Conservation (phyloP, 2,329 filamentous ascomycete species). For the Mycocentrospora acerina region DNA sequence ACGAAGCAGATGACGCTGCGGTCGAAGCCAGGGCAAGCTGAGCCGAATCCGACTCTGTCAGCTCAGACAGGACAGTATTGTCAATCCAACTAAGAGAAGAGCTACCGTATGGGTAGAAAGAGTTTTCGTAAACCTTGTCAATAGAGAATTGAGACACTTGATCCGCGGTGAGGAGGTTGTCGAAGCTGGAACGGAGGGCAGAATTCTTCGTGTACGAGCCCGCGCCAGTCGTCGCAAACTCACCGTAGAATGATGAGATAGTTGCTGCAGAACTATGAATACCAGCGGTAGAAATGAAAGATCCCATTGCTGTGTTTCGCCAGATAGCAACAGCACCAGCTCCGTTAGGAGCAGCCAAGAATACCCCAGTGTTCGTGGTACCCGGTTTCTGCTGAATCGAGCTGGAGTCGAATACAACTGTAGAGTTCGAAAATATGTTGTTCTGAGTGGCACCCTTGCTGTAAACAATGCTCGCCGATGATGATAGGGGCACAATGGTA, state of each 20-base stretch:
- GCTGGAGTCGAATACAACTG: conserved; percentile 46
- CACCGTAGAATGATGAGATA: conserved; percentile 39
- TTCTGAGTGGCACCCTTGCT: conserved; percentile 37
- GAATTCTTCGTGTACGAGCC: conserved; percentile 46
- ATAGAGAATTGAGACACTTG: conserved; percentile 39
- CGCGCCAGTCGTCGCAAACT: conserved; percentile 46
- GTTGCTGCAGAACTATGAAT: conserved; percentile 31
- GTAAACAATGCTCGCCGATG: conserved; percentile 42
- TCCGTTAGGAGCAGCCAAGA: conserved; percentile 46
- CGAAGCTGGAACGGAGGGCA: conserved; percentile 35
- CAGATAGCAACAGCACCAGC: conserved; percentile 46
- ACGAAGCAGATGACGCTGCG: conserved; percentile 11
- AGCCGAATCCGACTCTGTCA: conserved; percentile 34
- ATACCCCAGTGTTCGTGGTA: conserved; percentile 45
- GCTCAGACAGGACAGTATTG: conserved; percentile 32
- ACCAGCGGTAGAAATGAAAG: conserved; percentile 42
- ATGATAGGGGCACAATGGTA: conserved; percentile 44
- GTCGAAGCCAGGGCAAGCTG: conserved; percentile 16
- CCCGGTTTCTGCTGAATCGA: conserved; percentile 36
- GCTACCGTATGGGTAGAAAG: conserved; percentile 37
- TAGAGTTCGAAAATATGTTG: conserved; percentile 38
- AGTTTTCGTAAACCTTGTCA: conserved; percentile 39
- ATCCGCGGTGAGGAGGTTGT: conserved; percentile 35
- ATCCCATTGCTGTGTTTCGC: conserved; percentile 43
- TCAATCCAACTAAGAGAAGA: conserved; percentile 44